Evolutionary conservation across 768 basidiomycete species (phyloP), one percentile per base, ranked within the genome.

Genomic region (Kondoa malvinella): DNA sequence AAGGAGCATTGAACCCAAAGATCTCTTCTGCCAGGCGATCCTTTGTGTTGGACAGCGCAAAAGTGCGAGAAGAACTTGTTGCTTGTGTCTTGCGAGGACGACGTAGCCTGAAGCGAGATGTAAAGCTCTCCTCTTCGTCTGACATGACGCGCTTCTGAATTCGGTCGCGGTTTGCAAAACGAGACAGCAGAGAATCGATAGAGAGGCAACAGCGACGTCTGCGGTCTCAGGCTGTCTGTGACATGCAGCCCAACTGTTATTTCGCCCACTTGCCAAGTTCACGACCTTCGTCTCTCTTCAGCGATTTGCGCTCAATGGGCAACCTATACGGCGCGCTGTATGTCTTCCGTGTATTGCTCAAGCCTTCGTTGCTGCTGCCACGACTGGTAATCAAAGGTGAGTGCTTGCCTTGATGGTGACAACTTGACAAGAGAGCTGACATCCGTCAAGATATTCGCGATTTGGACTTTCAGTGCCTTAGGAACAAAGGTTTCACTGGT

Each of bases 401-500:
- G 66, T 56, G 4, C 34, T n/a, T 1, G 30, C 63, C 25, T 14
- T 2, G 17, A 25, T 32, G 12, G 4, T 25, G 12, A 33, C 12
- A 31, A 17, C 15, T 16, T 16, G 31, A 68, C 29, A 26, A 29
- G 21, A 50, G 27, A 16, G 40, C 64, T 27, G 65, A 30, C 62
- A 16, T 14, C 25, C 12, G 17, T 34, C 59, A 27, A 70, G 69
- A 70, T 57, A 89, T 92, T 73, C 87, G 88, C 80, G 82, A 86
- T 71, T 81, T 92, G 73, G 84, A 92, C 77, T 91, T 89, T 80
- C 72, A 72, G 8, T 84, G 84, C 40, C 80, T 97, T 50, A 82
- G 82, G 67, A 80, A 80, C 67, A 83, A 85, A 4, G 91, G 92
- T 2, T 92, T 89, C 75, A 83, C 84, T 59, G 91, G 88, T n/a